Percentiles rank a stretch among this genome's conserved stretches.
Evolutionary conservation across 345 rosid genomes (phyloP).

Genomic region (Mangifera indica): DNA sequence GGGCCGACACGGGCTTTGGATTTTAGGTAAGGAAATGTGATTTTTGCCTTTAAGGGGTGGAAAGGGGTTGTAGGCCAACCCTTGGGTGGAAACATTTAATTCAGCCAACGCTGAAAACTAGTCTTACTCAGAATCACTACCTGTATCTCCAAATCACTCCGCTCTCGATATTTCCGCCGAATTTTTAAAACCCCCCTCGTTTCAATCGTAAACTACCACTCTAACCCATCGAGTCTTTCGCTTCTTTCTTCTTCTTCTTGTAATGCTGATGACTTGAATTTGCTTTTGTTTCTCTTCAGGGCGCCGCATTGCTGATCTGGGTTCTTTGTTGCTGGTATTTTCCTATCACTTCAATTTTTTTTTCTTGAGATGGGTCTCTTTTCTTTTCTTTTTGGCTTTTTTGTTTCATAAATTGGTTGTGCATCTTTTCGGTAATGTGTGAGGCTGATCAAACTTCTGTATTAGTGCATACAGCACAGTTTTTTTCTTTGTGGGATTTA

Average conservation of each 20-base stretch:
- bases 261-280: constrained; percentile 16
- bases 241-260: not conserved
- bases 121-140: not conserved
- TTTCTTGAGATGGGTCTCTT: not conserved
- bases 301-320: not conserved
- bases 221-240: not conserved
- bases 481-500: not conserved
- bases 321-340: constrained; percentile 15
- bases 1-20: no score
- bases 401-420: not conserved
- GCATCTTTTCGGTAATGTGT: not conserved
- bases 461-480: not conserved
- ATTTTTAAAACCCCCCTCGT: not conserved
- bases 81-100: no score
- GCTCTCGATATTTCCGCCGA: constrained; percentile 36
- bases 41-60: no score
- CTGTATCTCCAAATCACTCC: constrained; percentile 31
- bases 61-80: no score
- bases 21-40: no score
- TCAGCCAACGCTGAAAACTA: no score
- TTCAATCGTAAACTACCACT: not conserved
- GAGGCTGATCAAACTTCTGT: not conserved
- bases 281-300: not conserved
- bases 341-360: not conserved
- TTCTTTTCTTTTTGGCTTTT: not conserved